Base-by-base conservation (phyloP, 2,329 filamentous ascomycete genomes). In the Penicillium sp. region DNA sequence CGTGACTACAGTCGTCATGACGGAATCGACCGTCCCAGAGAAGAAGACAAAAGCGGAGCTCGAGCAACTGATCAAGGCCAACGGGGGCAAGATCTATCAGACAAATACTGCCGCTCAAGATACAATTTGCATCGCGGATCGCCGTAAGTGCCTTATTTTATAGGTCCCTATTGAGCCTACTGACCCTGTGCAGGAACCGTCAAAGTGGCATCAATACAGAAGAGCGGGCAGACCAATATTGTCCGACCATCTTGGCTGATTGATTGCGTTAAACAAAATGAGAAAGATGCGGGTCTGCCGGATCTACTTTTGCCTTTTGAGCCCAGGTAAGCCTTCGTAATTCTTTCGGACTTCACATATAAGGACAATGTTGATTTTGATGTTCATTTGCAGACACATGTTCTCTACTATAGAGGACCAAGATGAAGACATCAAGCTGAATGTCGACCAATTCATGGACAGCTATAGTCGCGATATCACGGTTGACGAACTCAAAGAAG, bases 171-270 rank as follows among this genome's bases (percentile, higher is more conserved):
- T 4, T 15, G 1, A 0, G 20, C 7, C 15, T 48, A 41, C 64
- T 72, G 38, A 72, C 42, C 12, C n/a, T 55, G 37, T 58, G 4
- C 53, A 79, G 76, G 79, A 51, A 82, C 85, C 0, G 88, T 98
- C 66, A 93, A 93, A 70, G 92, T 93, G 1, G 90, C 91, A 1
- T 92, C 91, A 10, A 76, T 97, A 8, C 87, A 92, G 62, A 96
- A 95, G 69, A 82, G 81, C 5, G 88, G 87, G 3, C 81, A 85
- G 0, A 82, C 85, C 6, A 88, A 91, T 66, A 88, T 99, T 53
- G 82, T 98, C 58, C 86, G 86, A 22, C 90, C 93, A 0, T 83
- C 81, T 5, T 99, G 95, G 95, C 79, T 98, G 2, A 81, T 90
- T 31, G 92, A 98, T 73, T 95, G 91, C 68, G 82, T 96, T 37